Evolutionary conservation across 2,329 filamentous ascomycete species (phyloP), one percentile per base, ranked within the genome.

Genomic region (Botryotinia calthae): DNA sequence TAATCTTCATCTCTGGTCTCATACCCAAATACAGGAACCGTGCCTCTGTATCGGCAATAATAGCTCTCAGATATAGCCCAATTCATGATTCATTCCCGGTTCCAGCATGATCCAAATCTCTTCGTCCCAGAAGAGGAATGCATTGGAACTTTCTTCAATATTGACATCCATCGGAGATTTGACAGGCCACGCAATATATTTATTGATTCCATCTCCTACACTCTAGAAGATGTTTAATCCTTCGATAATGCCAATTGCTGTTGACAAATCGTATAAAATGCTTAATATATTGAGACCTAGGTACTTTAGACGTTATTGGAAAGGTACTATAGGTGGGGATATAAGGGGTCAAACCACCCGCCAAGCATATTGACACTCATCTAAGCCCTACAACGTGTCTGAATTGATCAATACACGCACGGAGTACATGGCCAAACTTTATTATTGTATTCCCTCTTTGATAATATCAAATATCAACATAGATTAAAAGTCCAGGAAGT

Each of bases 341-440:
- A 1, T 25, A 66, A 68, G 48, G 65, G 65, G 65, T 44, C 48
- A 31, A 68, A 68, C 65, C 65, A 56, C 65, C 44, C 25, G 65
- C 65, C 48, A 68, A 68, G 65, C 65, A 42, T 37, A 25, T 20
- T 68, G 65, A 68, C 51, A 56, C 40, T 68, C 65, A 68, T 68
- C 65, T 68, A 68, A 68, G 65, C 65, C 65, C 65, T 68, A 68
- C 51, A 68, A 56, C 65, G 48, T 56, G 34, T 56, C 65, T 68
- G 48, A 40, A 68, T 56, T 56, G 54, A 56, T 42, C 65, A 56
- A 42, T 56, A 56, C 65, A 56, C 37, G n/a, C 65, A 56, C 65
- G 65, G 65, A 68, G 34, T 56, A 68, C 16, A 68, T 42, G 18
- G 48, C 48, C 51, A 58, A 68, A 68, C 34, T 31, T 40, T 25